phyloP scores from a whole-genome alignment of 331 rosid genomes.

The Ulmus americana region DNA sequence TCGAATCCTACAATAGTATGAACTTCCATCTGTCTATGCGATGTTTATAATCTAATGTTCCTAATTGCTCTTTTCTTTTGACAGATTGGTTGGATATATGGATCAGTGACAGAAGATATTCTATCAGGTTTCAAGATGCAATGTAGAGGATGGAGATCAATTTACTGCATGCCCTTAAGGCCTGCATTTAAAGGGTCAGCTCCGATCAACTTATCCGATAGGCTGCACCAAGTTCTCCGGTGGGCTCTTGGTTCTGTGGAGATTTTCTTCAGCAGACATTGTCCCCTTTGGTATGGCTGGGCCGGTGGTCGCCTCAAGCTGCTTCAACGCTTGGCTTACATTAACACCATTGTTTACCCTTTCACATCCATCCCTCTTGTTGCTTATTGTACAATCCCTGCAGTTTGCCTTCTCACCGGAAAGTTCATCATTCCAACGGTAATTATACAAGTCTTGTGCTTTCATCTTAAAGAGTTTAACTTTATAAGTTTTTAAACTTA shows the following conservation, averaged over 20 bases:
- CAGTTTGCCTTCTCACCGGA: conserved; percentile 91
- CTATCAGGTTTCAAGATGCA: conserved; percentile 98
- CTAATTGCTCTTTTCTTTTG: not conserved
- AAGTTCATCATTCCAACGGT: conserved; percentile 97
- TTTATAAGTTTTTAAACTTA: no score
- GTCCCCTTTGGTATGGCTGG: conserved; percentile 96
- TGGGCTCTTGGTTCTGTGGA: conserved; percentile 99
- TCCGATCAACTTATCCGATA: conserved; percentile 83
- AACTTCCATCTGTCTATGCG: no score
- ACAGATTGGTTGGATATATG: conserved; percentile 99
- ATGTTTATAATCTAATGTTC: conserved; percentile 9
- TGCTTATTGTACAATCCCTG: conserved; percentile 88
- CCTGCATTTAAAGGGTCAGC: conserved; percentile 99
- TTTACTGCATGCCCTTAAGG: conserved; percentile 94
- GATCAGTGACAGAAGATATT: conserved; percentile 97
- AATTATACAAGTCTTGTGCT: conserved; percentile 12
- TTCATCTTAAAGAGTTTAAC: no score
- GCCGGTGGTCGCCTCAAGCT: conserved; percentile 89
- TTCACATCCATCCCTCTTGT: conserved; percentile 89
- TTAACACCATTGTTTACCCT: conserved; percentile 94
- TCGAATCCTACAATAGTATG: no score
- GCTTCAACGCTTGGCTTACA: conserved; percentile 85
- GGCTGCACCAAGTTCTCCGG: conserved; percentile 94
- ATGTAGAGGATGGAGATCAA: conserved; percentile 97
- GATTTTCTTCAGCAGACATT: conserved; percentile 97